Evolutionary conservation across 2,329 filamentous ascomycete species (phyloP).

Genomic region (Fusarium phyllophilum): DNA sequence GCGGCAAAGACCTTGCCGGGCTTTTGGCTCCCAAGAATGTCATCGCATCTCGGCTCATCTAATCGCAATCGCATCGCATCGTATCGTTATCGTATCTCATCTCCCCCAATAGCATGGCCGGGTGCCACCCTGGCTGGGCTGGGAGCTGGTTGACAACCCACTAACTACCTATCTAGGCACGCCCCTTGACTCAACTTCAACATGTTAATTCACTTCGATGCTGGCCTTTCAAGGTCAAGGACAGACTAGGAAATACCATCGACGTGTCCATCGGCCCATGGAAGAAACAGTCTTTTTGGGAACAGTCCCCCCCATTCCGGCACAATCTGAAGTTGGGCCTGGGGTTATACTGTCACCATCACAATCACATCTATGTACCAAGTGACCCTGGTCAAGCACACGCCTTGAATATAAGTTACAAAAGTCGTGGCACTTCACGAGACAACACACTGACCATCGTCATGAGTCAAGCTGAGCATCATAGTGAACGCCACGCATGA

Average conservation of each 20-base stretch:
- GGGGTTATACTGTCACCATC: not conserved
- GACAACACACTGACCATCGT: not conserved
- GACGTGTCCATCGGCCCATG: not conserved
- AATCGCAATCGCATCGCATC: slow-evolving; percentile 42
- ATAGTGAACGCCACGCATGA: slow-evolving; percentile 20
- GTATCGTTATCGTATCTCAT: slow-evolving; percentile 37
- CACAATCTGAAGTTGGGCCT: not conserved
- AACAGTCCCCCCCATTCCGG: not conserved
- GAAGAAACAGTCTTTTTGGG: not conserved
- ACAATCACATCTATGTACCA: not conserved
- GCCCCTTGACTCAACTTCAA: slow-evolving; percentile 2
- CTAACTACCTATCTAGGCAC: slow-evolving; percentile 1
- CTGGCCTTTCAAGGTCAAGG: not conserved
- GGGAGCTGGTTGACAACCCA: slow-evolving; percentile 24
- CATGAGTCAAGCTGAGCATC: slow-evolving; percentile 21
- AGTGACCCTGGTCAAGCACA: slow-evolving; percentile 12
- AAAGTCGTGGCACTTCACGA: slow-evolving; percentile 15
- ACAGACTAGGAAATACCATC: not conserved
- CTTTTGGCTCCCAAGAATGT: not conserved
- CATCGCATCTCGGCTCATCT: slow-evolving; percentile 20
- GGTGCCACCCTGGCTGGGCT: slow-evolving; percentile 5
- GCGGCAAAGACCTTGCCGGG: not conserved
- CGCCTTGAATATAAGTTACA: slow-evolving; percentile 1
- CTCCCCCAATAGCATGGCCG: slow-evolving; percentile 34
- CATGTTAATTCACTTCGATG: slow-evolving; percentile 3